Evolutionary conservation across 129 eudicot genomes (phyloP), one percentile per base, ranked within the genome.

Genomic region (Apium graveolens): DNA sequence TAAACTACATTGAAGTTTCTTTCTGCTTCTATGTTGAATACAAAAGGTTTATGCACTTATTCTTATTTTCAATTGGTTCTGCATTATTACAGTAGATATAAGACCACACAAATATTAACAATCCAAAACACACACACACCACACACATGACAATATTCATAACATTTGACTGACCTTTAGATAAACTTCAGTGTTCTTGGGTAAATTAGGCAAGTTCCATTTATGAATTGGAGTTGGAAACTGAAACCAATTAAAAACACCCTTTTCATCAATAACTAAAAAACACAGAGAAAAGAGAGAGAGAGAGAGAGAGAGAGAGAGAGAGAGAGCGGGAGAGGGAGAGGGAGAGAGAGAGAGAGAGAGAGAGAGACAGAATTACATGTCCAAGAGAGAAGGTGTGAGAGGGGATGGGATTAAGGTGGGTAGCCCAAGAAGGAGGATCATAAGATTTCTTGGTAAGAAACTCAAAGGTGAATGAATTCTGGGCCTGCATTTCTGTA

Each of bases 121-220:
- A n/a, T n/a, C n/a, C n/a, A n/a, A n/a, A n/a, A n/a, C n/a, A n/a
- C n/a, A n/a, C n/a, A n/a, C n/a, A n/a, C n/a, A n/a, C n/a, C n/a
- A n/a, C n/a, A n/a, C n/a, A n/a, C n/a, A n/a, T n/a, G n/a, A n/a
- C 48, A 44, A 44, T 11, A 44, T 44, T 11, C 48, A 10, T 44
- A 42, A 44, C 48, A 44, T 44, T 44, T 44, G 3, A 78, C 16
- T 29, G 77, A 95, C 98, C 98, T 95, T 92, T 21, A 95, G 43
- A 92, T 91, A 95, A 69, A 95, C 92, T 84, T 91, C 87, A 37
- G 96, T 90, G 74, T 85, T 79, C 75, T 87, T 89, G 32, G 98
- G 97, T 87, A 95, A 77, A 87, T 95, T 91, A 13, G 96, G 98
- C 73, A 95, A 96, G 80, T 95, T 86, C 98, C 98, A 95, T 63